Evolutionary conservation across 179 eudicot species (phyloP).

Genomic region (Beta lomatogona): DNA sequence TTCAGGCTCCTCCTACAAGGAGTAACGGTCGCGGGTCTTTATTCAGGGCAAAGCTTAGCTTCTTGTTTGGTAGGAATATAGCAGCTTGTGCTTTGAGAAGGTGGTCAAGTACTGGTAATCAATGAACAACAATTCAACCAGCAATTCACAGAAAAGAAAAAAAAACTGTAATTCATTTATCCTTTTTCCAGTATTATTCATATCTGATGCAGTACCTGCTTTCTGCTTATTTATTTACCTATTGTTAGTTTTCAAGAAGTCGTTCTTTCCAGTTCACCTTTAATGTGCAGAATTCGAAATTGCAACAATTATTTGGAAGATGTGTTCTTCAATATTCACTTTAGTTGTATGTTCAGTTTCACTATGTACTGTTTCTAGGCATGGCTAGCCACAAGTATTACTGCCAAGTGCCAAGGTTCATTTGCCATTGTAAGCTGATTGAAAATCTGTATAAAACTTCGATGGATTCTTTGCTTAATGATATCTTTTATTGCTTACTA

Average conservation of each 20-base stretch:
- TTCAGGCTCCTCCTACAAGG: slow-evolving; percentile 29
- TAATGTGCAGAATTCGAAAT: slow-evolving; percentile 17
- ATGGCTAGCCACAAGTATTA: background rate
- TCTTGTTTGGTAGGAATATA: slow-evolving; percentile 39
- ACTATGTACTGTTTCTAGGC: slow-evolving; percentile 20
- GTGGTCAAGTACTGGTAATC: slow-evolving; percentile 34
- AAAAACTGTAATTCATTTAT: slow-evolving; percentile 22
- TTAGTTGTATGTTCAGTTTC: slow-evolving; percentile 15
- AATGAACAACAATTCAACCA: slow-evolving; percentile 25
- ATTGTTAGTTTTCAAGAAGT: slow-evolving; percentile 17
- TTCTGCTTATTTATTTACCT: slow-evolving; percentile 4
- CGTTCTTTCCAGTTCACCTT: slow-evolving; percentile 18
- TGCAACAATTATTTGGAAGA: slow-evolving; percentile 12
- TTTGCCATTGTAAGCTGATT: background rate
- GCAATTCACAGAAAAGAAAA: background rate
- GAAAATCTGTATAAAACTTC: slow-evolving; percentile 8
- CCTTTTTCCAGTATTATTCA: slow-evolving; percentile 5
- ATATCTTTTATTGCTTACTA: background rate
- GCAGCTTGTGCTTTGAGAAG: slow-evolving; percentile 42
- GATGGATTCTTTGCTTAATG: background rate
- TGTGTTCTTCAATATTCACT: slow-evolving; percentile 11
- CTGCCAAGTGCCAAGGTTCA: background rate
- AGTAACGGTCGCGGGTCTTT: slow-evolving; percentile 31
- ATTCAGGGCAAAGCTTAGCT: slow-evolving; percentile 37
- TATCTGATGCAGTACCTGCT: slow-evolving; percentile 5